These are phyloP conservation scores for Phytophthora foliorum DNA, from an alignment of 352 stramenopile genomes.

Conservation along the genomic window DNA sequence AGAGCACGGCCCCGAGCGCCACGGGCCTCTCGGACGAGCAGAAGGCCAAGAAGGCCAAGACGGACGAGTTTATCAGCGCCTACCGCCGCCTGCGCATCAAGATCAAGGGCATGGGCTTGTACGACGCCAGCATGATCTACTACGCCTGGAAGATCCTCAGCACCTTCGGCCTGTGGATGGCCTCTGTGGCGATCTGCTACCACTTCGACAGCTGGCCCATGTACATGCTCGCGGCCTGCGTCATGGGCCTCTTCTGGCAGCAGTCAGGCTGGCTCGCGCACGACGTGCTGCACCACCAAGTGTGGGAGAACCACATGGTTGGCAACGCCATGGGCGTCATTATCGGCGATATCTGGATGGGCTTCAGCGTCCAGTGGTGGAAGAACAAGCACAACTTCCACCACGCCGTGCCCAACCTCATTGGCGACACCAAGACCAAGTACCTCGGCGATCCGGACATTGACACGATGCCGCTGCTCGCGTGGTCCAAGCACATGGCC, in stretches of 20 bases:
- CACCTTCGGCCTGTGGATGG: conserved; percentile 92
- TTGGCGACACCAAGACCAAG: conserved; percentile 88
- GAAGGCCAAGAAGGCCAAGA: conserved; percentile 58
- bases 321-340: conserved; percentile 95
- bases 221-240: conserved; percentile 92
- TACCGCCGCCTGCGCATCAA: conserved; percentile 96
- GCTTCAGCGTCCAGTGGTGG: conserved; percentile 97
- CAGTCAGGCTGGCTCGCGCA: conserved; percentile 98
- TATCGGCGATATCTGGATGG: conserved; percentile 98
- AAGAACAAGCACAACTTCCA: conserved; percentile 99
- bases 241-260: conserved; percentile 99
- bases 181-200: conserved; percentile 90
- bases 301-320: conserved; percentile 95
- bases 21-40: conserved; percentile 55
- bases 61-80: conserved; percentile 95
- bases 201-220: conserved; percentile 79
- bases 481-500: conserved; percentile 97
- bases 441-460: conserved; percentile 97
- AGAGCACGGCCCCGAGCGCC: conserved; percentile 49
- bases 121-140: conserved; percentile 92
- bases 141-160: conserved; percentile 97
- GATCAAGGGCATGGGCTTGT: conserved; percentile 96
- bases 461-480: conserved; percentile 98
- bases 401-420: conserved; percentile 98
- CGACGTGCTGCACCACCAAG: conserved; percentile 98